Evolutionary conservation across 2,329 filamentous ascomycete genomes (phyloP), one percentile per base, ranked within the genome.

Genomic region (Sporothrix globosa): DNA sequence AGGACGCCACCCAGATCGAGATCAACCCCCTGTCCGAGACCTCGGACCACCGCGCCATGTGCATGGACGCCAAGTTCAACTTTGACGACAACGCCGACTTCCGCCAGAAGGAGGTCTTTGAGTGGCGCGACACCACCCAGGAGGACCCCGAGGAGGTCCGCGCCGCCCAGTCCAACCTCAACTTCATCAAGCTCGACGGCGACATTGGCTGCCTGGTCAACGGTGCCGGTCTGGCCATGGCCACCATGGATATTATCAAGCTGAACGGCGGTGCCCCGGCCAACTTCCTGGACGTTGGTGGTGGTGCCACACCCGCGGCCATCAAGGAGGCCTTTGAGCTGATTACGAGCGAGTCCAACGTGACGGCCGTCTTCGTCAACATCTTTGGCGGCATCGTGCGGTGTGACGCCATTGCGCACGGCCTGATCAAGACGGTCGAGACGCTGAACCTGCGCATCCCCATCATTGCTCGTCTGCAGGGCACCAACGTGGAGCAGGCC

Each of bases 191-290:
- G 89, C 91, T 99, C 73, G 96, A 98, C 80, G 96, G 96, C 81
- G 96, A 99, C 81, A 99, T 99, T 81, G 96, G 96, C 83, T 99
- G 96, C 86, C 87, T 98, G 77, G 96, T 99, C 85, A 99, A 99
- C 85, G 96, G 96, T 81, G 96, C 96, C 78, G 96, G 96, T 85
- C 91, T 99, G 76, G 96, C 96, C 83, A 99, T 99, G 96, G 96
- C 96, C 74, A 99, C 96, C 81, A 99, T 99, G 96, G 96, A 99
- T 83, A 98, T 99, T 82, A 99, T 99, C 88, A 98, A 99, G 90
- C 89, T 99, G 74, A 99, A 98, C 84, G 96, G 96, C 77, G 96
- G 96, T 74, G 86, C 89, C 79, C 96, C 96, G 73, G 96, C 96
- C 77, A 99, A 99, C 89, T 99, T 99, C 90, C 87, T 99, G 77